Evolutionary conservation across 768 basidiomycete genomes (phyloP), one percentile per base, ranked within the genome.

Genomic region (Rubroboletus pulcherrimus): DNA sequence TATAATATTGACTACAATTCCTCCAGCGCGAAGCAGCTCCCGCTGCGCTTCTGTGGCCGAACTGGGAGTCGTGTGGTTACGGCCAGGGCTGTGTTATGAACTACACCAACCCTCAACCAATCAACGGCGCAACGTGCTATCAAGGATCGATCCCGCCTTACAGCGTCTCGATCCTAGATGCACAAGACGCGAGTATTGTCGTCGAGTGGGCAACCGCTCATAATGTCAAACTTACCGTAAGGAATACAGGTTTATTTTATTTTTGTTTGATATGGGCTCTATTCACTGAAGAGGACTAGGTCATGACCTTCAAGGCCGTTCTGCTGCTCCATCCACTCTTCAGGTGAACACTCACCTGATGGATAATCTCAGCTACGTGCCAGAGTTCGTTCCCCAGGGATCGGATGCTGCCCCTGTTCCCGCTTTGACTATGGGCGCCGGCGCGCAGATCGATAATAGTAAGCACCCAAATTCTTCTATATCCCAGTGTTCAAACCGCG

Each of bases 71-170:
- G 3, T 67, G 66, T 33, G 44, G 54, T 15, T 68, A 55, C 11
- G 47, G 11, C 5, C 38, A 58, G 31, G 66, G 57, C 2, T 67
- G 66, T 26, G 46, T 57, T n/a, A 31, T 68, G 21, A 57, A 68
- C 29, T 61, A 57, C 34, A 33, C 29, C 26, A 21, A 63, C 21
- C 66, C 66, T 26, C 63, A 66, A n/a, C 46, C 51, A 5, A 35
- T 65, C 6, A 48, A 21, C 11, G 47, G 46, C 5, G 40, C 46
- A 6, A 38, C 33, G 4, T 67, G 66, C 34, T 26, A 53, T 37
- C 66, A 67, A 34, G 66, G 66, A 15, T 50, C 63, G 5, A 66
- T 52, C 2, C 63, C 61, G 1, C 63, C 66, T 3, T 67, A 61
- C 35, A 61, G 63, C 17, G 17, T 63, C 45, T 26, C 55, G 9